Evolutionary conservation across 2,329 filamentous ascomycete species (phyloP).

Genomic region (Aspergillus versicolor): DNA sequence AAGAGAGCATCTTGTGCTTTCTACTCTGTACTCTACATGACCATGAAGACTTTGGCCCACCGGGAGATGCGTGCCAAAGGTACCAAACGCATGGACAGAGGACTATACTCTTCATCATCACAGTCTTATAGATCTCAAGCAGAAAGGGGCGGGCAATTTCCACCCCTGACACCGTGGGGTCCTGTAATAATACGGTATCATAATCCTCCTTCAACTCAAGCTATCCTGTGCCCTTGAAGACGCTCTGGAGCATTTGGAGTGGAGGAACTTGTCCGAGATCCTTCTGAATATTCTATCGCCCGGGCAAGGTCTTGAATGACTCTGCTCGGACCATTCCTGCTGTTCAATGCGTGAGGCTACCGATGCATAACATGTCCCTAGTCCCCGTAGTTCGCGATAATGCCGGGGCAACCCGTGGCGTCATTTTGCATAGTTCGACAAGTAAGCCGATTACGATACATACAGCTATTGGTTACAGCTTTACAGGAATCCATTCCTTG

Average conservation of each 20-base stretch:
- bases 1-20: background rate
- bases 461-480: constrained; percentile 6
- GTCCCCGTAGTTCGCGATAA: background rate
- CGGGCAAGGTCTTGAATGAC: background rate
- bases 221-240: background rate
- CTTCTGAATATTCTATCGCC: background rate
- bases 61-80: background rate
- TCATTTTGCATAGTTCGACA: constrained; percentile 8
- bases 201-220: background rate
- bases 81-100: background rate
- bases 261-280: background rate
- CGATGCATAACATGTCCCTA: background rate
- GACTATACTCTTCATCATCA: background rate
- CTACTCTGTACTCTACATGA: background rate
- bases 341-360: background rate
- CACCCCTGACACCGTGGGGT: constrained; percentile 3
- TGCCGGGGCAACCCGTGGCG: constrained; percentile 11
- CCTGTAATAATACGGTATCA: constrained; percentile 10
- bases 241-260: background rate
- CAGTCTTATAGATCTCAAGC: background rate
- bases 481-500: constrained; percentile 6
- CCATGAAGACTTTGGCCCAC: background rate
- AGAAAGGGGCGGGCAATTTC: constrained; percentile 8
- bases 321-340: background rate
- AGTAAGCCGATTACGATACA: constrained; percentile 10